Conservation (phyloP, 805 yeast genomes). For the Candida dajiaensis region DNA sequence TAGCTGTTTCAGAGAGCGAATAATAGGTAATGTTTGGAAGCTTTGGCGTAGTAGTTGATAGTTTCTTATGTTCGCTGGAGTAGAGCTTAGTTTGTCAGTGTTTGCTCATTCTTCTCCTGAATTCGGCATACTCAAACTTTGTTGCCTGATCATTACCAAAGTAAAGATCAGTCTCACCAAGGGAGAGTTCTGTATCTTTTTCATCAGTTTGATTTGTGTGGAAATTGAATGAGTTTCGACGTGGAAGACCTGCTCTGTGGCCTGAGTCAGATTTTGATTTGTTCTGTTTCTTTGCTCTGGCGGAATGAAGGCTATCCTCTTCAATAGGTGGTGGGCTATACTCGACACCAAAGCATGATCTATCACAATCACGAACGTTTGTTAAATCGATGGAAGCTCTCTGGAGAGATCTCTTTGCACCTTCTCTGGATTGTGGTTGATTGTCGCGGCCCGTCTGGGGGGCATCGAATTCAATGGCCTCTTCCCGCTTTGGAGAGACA, state of each 20-base stretch:
- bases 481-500: background rate
- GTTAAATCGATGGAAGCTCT: constrained; percentile 7
- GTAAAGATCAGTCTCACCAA: background rate
- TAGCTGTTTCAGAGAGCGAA: background rate
- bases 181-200: background rate
- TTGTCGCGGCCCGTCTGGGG: background rate
- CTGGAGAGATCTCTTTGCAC: constrained; percentile 9
- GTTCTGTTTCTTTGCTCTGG: background rate
- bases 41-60: background rate
- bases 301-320: background rate
- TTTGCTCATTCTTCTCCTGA: constrained; percentile 19
- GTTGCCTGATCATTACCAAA: background rate
- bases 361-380: constrained; percentile 3
- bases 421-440: constrained; percentile 2
- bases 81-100: background rate
- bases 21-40: background rate
- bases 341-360: constrained; percentile 1
- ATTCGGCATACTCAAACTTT: constrained; percentile 19
- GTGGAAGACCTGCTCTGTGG: background rate
- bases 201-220: constrained; percentile 6
- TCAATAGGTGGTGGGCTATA: no score
- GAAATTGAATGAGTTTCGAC: background rate
- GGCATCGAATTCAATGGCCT: background rate
- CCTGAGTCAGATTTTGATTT: background rate
- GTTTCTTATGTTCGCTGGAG: background rate